Evolutionary conservation across 1,284 basidiomycete genomes (phyloP).

Genomic region (Takashimella koratensis): DNA sequence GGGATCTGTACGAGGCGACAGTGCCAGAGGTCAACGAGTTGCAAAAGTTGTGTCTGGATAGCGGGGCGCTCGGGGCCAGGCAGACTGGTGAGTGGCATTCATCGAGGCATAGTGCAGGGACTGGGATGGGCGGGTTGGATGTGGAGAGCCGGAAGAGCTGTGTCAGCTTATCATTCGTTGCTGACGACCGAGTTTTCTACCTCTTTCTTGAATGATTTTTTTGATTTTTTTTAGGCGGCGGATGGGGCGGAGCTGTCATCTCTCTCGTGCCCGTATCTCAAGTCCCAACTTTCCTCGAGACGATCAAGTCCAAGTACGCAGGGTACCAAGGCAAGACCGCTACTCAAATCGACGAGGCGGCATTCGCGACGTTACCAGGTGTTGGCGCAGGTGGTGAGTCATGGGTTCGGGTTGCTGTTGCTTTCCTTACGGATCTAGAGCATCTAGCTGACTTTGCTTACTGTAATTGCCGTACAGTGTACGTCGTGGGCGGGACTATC

Average conservation of each 20-base stretch:
- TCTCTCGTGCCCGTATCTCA: slow-evolving; percentile 68
- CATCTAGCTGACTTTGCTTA: too few species aligned
- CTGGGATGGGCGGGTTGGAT: too few species aligned
- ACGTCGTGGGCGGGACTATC: too few species aligned
- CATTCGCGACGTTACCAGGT: slow-evolving; percentile 82
- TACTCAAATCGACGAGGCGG: slow-evolving; percentile 62
- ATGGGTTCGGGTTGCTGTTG: too few species aligned
- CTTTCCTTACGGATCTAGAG: too few species aligned
- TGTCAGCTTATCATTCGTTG: too few species aligned
- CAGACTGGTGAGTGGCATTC: slow-evolving; percentile 17
- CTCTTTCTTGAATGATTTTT: not conserved
- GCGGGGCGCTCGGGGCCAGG: slow-evolving; percentile 68
- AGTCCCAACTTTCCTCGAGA: slow-evolving; percentile 64
- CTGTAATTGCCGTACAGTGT: too few species aligned
- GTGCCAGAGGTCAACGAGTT: slow-evolving; percentile 72
- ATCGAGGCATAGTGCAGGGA: too few species aligned
- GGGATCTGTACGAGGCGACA: slow-evolving; percentile 68
- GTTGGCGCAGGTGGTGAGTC: slow-evolving; percentile 64
- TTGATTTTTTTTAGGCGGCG: slow-evolving; percentile 59
- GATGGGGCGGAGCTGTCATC: slow-evolving; percentile 87
- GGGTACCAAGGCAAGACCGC: slow-evolving; percentile 61
- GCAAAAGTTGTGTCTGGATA: slow-evolving; percentile 56
- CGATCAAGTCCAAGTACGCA: slow-evolving; percentile 59
- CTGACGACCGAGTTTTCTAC: too few species aligned
- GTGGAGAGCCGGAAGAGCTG: too few species aligned